These are phyloP conservation scores for Peronospora belbahrii DNA, from an alignment of 352 stramenopile genomes.

Conservation along the genomic window DNA sequence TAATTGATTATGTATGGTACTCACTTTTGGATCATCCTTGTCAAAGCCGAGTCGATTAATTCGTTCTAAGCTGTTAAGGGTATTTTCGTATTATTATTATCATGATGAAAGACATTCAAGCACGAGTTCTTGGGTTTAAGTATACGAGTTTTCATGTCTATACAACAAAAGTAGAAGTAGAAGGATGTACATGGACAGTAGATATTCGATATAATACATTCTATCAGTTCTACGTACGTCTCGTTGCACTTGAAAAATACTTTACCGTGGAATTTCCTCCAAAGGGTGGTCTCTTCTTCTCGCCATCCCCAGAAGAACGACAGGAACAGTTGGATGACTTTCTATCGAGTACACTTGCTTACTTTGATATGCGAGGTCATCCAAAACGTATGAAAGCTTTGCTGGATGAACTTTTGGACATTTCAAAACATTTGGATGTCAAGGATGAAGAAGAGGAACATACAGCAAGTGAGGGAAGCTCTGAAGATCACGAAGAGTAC, in stretches of 20 bases:
- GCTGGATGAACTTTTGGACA: constrained; percentile 48
- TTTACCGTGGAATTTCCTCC: constrained; percentile 58
- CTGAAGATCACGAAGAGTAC: constrained; percentile 15
- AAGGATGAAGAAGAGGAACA: constrained; percentile 26
- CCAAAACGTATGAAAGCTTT: constrained; percentile 35
- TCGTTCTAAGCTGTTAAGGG: no score
- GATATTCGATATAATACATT: constrained; percentile 61
- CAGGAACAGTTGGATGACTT: constrained; percentile 61
- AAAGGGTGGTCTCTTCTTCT: constrained; percentile 59
- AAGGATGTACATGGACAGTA: constrained; percentile 37
- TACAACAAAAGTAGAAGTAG: constrained; percentile 39
- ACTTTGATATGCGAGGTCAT: constrained; percentile 38
- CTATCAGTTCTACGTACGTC: constrained; percentile 43
- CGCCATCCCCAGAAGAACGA: constrained; percentile 42
- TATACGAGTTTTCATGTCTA: constrained; percentile 37
- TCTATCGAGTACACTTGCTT: constrained; percentile 40
- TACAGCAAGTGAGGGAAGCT: constrained; percentile 32
- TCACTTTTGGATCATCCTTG: constrained; percentile 16
- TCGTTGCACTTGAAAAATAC: constrained; percentile 36
- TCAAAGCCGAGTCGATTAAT: not conserved
- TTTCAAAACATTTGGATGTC: constrained; percentile 28
- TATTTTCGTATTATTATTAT: no score
- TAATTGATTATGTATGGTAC: no score
- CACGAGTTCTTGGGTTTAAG: constrained; percentile 37
- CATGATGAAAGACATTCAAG: constrained; percentile 28